These are phyloP conservation scores for Penicillium bovifimosum DNA, from an alignment of 495 filamentous ascomycete species.

Conservation along the genomic window DNA sequence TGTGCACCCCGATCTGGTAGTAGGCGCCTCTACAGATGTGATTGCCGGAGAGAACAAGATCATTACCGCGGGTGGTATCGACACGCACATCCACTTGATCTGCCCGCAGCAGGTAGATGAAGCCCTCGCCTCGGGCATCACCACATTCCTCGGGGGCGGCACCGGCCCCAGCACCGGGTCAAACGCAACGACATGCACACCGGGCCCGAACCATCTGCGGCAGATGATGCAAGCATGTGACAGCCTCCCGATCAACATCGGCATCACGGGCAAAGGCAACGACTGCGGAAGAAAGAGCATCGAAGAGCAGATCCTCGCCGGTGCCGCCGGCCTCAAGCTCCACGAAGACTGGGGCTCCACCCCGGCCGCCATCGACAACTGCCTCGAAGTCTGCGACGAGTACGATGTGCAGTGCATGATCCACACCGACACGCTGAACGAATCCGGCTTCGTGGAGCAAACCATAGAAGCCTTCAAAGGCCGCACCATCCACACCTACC, in stretches of 20 bases:
- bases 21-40: conserved; percentile 92
- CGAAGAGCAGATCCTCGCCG: conserved; percentile 75
- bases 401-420: conserved; percentile 93
- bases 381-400: conserved; percentile 81
- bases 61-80: conserved; percentile 85
- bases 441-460: conserved; percentile 93
- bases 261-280: conserved; percentile 95
- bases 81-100: conserved; percentile 94
- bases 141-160: conserved; percentile 87
- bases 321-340: conserved; percentile 86
- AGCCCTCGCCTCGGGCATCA: conserved; percentile 80
- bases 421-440: conserved; percentile 96
- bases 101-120: conserved; percentile 93
- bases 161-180: conserved; percentile 95
- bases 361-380: conserved; percentile 87
- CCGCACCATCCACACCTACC: conserved; percentile 95
- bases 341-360: conserved; percentile 98
- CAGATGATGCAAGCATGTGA: conserved; percentile 94
- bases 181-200: conserved; percentile 93
- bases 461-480: conserved; percentile 83
- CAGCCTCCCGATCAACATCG: conserved; percentile 80
- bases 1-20: conserved; percentile 70
- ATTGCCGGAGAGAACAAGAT: conserved; percentile 93
- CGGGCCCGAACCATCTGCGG: conserved; percentile 73
- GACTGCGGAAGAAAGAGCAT: conserved; percentile 70